Percentiles rank a stretch among this genome's conserved stretches.
These are phyloP conservation scores for Penicillium ochrochloron DNA, from an alignment of 495 filamentous ascomycete genomes.

Conservation along the genomic window DNA sequence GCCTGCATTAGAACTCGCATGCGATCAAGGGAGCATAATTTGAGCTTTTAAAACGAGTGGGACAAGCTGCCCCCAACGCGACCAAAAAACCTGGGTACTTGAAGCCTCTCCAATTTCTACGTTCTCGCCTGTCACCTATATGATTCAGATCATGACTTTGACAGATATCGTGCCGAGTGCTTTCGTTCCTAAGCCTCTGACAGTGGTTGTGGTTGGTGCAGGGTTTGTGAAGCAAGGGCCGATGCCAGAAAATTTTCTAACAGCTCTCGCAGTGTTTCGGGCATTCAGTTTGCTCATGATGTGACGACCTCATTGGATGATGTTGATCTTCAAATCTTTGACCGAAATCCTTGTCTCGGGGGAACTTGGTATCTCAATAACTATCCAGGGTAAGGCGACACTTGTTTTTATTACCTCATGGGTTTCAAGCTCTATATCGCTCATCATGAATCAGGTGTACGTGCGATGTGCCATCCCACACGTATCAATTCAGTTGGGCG, in stretches of 20 bases:
- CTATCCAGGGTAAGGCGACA: background rate
- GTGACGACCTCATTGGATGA: background rate
- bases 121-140: background rate
- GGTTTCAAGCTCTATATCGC: background rate
- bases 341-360: conserved; percentile 3
- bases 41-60: background rate
- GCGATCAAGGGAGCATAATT: background rate
- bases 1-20: background rate
- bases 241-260: background rate
- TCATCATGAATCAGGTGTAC: background rate
- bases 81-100: background rate
- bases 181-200: background rate
- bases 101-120: background rate
- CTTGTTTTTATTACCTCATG: background rate
- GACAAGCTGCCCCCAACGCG: background rate
- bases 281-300: background rate
- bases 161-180: conserved; percentile 1
- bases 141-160: background rate
- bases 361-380: conserved; percentile 2
- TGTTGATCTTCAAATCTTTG: conserved; percentile 1
- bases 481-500: background rate
- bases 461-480: conserved; percentile 1
- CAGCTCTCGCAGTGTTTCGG: background rate
- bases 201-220: background rate
- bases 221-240: background rate